Conservation (phyloP, 495 filamentous ascomycete genomes). For the Neurospora terricola region DNA sequence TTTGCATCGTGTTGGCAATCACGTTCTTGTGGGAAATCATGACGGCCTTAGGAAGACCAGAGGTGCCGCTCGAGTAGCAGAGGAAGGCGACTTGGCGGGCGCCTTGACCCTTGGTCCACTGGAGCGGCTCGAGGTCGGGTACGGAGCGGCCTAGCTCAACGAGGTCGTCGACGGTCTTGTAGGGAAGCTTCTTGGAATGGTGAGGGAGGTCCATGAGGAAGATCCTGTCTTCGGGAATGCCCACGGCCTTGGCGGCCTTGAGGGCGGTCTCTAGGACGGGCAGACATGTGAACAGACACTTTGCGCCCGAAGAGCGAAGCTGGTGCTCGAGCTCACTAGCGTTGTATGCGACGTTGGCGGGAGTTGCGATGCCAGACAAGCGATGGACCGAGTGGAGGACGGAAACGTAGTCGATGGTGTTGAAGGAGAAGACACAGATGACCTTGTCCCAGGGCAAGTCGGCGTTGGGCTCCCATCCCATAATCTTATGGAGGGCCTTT, state of each 20-base stretch:
- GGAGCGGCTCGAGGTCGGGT: constrained; percentile 51
- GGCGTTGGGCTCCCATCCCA: constrained; percentile 64
- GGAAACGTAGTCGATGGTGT: constrained; percentile 75
- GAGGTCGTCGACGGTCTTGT: constrained; percentile 63
- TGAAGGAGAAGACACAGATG: constrained; percentile 64
- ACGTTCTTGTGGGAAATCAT: constrained; percentile 89
- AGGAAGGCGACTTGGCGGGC: constrained; percentile 69
- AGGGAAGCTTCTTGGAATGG: constrained; percentile 40
- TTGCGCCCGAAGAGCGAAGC: constrained; percentile 63
- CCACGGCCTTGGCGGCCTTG: constrained; percentile 54
- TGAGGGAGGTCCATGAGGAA: constrained; percentile 65
- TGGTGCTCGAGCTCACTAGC: constrained; percentile 69
- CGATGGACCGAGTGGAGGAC: constrained; percentile 69
- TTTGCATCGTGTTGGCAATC: constrained; percentile 71
- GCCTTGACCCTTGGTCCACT: constrained; percentile 66
- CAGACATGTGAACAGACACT: constrained; percentile 68
- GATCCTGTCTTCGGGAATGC: constrained; percentile 60
- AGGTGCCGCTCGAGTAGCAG: constrained; percentile 86
- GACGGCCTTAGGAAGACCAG: constrained; percentile 88
- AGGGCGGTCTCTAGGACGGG: constrained; percentile 62
- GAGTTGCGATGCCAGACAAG: constrained; percentile 63
- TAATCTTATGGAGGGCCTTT: constrained; percentile 57
- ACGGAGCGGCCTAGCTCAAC: constrained; percentile 53
- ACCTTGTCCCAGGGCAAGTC: constrained; percentile 85
- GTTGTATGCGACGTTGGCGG: constrained; percentile 79